A percentile compares a stretch with the other conserved stretches of the same genome.
Evolutionary conservation across 2,329 filamentous ascomycete species (phyloP).

Genomic region (Apiospora sp.): DNA sequence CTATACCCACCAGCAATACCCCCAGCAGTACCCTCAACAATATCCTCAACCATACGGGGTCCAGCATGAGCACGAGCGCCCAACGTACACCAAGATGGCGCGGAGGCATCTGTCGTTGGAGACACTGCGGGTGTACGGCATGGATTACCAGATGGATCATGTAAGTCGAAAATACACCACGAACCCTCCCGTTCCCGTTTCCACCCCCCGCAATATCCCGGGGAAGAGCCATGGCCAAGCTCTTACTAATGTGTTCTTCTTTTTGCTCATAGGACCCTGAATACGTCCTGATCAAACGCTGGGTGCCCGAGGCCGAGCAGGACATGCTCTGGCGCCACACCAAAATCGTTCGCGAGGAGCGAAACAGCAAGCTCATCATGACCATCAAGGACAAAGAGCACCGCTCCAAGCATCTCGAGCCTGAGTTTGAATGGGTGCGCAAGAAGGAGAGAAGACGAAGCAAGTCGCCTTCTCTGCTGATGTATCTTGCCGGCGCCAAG

Average conservation of each 20-base stretch:
- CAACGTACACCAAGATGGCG: conserved; percentile 71
- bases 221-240: background rate
- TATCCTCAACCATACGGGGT: background rate
- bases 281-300: conserved; percentile 76
- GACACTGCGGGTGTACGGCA: conserved; percentile 61
- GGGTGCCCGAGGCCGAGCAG: conserved; percentile 76
- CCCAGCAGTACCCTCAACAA: background rate
- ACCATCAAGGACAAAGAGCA: conserved; percentile 53
- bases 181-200: background rate
- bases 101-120: conserved; percentile 68
- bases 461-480: conserved; percentile 63
- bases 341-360: conserved; percentile 65
- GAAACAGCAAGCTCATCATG: conserved; percentile 52
- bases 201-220: background rate
- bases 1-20: background rate
- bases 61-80: conserved; percentile 42
- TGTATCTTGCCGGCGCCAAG: conserved; percentile 63
- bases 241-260: background rate
- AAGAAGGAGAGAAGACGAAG: conserved; percentile 65
- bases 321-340: conserved; percentile 78
- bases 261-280: conserved; percentile 62
- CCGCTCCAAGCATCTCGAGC: conserved; percentile 44
- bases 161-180: conserved; percentile 51
- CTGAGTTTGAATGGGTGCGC: conserved; percentile 65
- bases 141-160: conserved; percentile 65